These are phyloP conservation scores for Kwoniella bestiolae DNA, from an alignment of 768 basidiomycete genomes.

Conservation along the genomic window DNA sequence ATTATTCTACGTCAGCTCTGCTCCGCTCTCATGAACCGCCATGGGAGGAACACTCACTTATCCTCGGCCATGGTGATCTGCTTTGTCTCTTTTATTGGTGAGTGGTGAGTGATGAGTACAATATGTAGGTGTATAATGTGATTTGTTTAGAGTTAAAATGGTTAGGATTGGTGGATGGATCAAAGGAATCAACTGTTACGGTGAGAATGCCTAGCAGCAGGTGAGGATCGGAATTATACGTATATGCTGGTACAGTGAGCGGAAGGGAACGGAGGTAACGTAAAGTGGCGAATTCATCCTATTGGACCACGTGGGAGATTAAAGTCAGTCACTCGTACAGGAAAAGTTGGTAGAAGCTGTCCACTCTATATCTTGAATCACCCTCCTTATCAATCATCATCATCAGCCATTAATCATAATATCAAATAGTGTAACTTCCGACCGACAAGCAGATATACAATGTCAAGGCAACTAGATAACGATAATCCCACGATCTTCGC, in stretches of 20 bases:
- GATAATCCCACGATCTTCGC: constrained; percentile 84
- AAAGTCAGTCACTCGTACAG: neutral
- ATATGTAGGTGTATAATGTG: neutral
- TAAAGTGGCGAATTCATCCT: constrained; percentile 8
- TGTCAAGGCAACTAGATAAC: constrained; percentile 64
- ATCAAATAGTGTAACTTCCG: too few relatives aligned
- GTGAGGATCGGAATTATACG: constrained; percentile 10
- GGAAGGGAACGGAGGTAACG: neutral
- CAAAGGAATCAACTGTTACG: neutral
- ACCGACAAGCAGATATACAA: constrained; percentile 20
- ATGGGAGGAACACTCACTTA: constrained; percentile 29
- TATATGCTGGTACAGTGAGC: neutral
- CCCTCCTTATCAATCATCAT: neutral
- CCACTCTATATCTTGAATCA: too few relatives aligned
- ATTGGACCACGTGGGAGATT: neutral
- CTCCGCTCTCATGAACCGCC: neutral
- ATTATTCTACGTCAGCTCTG: neutral
- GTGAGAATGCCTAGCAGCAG: neutral
- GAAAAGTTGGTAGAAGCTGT: too few relatives aligned
- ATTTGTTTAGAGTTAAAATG: neutral
- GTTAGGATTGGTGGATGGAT: constrained; percentile 5
- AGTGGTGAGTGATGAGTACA: neutral
- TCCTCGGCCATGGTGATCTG: constrained; percentile 38
- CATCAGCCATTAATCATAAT: too few relatives aligned
- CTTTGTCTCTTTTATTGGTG: constrained; percentile 5